A percentile compares a stretch with the other conserved stretches of the same genome.
Evolutionary conservation across 306 rosid species (phyloP).

Genomic region (Citrullus mucosospermus): DNA sequence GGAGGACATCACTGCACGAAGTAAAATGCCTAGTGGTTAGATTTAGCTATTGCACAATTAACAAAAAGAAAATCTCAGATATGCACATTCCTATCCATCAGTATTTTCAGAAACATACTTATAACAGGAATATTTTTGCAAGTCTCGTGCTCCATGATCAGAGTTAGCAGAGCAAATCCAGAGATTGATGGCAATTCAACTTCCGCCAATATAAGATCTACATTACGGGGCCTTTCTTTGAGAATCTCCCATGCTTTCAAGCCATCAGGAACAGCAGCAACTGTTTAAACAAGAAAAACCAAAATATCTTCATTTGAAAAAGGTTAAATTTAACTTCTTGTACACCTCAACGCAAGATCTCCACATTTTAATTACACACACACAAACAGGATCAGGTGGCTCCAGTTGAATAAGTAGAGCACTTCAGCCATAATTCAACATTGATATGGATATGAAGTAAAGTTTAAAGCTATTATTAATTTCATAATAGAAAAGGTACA

Average conservation of each 20-base stretch:
- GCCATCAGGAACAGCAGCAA: slow-evolving; percentile 90
- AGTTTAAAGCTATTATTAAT: background rate
- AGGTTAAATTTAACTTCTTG: background rate
- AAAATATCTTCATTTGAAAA: slow-evolving; percentile 3
- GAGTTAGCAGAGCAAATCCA: slow-evolving; percentile 78
- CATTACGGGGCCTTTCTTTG: slow-evolving; percentile 48
- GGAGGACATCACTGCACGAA: slow-evolving; percentile 79
- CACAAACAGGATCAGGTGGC: background rate
- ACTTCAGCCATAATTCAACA: background rate
- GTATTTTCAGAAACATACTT: slow-evolving; percentile 36
- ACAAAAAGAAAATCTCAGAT: background rate
- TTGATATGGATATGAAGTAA: background rate
- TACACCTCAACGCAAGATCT: background rate
- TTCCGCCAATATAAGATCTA: slow-evolving; percentile 86
- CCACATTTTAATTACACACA: background rate
- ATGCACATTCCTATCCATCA: slow-evolving; percentile 5
- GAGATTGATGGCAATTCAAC: slow-evolving; percentile 89
- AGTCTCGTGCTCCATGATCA: slow-evolving; percentile 76
- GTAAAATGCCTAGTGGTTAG: slow-evolving; percentile 1
- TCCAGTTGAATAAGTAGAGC: background rate
- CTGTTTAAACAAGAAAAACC: slow-evolving; percentile 34
- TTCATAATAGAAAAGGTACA: background rate
- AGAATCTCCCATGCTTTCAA: slow-evolving; percentile 92
- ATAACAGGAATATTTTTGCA: slow-evolving; percentile 93
- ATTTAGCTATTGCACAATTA: background rate